phyloP scores from a whole-genome alignment of 768 basidiomycete genomes.

The Suillus lakei region DNA sequence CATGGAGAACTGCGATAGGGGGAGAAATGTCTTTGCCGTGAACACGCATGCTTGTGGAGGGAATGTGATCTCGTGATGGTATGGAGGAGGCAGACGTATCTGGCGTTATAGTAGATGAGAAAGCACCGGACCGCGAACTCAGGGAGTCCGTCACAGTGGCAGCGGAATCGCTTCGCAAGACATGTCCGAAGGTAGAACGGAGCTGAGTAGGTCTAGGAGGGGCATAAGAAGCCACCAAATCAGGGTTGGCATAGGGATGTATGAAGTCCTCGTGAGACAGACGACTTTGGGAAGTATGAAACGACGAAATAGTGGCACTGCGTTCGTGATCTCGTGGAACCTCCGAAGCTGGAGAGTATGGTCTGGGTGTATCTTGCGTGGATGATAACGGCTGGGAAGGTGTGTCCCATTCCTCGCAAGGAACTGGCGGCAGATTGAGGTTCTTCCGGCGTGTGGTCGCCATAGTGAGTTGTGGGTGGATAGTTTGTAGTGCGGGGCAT shows the following conservation, averaged over 20 bases:
- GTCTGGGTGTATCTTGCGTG: slow-evolving; percentile 8
- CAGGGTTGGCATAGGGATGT: slow-evolving; percentile 86
- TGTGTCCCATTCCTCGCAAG: slow-evolving; percentile 13
- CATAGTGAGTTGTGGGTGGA: slow-evolving; percentile 13
- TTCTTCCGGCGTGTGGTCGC: slow-evolving; percentile 12
- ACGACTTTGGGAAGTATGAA: slow-evolving; percentile 41
- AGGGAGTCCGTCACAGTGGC: slow-evolving; percentile 53
- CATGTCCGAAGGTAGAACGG: slow-evolving; percentile 34
- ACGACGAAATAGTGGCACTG: slow-evolving; percentile 21
- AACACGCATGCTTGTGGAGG: slow-evolving; percentile 24
- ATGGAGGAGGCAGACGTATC: slow-evolving; percentile 38
- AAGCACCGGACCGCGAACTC: slow-evolving; percentile 43
- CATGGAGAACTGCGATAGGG: slow-evolving; percentile 49
- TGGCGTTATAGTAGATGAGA: slow-evolving; percentile 38
- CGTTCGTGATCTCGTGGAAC: slow-evolving; percentile 14
- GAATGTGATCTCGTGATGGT: slow-evolving; percentile 20
- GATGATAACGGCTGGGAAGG: slow-evolving; percentile 7
- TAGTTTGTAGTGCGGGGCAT: slow-evolving; percentile 35
- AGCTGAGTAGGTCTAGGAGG: slow-evolving; percentile 35
- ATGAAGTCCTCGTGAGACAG: slow-evolving; percentile 39
- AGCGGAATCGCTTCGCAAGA: slow-evolving; percentile 54
- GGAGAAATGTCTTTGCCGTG: slow-evolving; percentile 61
- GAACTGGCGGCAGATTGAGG: slow-evolving; percentile 14
- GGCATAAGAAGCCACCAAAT: slow-evolving; percentile 51
- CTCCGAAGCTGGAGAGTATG: slow-evolving; percentile 20